Evolutionary conservation across 2,329 filamentous ascomycete species (phyloP).

Genomic region (Calonectria hongkongensis): DNA sequence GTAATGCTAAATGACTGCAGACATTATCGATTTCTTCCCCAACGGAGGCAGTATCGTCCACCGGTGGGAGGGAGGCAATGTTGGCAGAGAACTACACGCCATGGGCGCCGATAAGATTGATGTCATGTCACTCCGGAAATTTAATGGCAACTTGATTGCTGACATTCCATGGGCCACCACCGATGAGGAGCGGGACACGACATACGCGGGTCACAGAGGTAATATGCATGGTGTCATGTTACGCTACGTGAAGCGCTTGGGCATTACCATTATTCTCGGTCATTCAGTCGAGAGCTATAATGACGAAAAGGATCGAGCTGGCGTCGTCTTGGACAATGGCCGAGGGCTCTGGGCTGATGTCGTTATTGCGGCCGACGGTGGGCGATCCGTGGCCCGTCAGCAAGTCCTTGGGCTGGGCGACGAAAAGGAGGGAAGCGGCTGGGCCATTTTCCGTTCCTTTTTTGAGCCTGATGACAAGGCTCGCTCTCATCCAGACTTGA

Average conservation of each 20-base stretch:
- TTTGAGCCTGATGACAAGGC: constrained; percentile 13
- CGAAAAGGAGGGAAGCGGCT: constrained; percentile 22
- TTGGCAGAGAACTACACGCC: constrained; percentile 26
- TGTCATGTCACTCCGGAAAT: constrained; percentile 18
- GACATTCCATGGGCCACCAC: constrained; percentile 27
- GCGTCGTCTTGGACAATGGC: constrained; percentile 13
- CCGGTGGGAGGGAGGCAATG: not conserved
- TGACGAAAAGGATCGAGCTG: constrained; percentile 1
- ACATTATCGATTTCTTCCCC: constrained; percentile 9
- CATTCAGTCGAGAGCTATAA: constrained; percentile 5
- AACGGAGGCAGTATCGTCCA: not conserved
- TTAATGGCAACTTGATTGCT: constrained; percentile 17
- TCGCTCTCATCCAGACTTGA: constrained; percentile 17
- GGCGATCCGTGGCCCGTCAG: constrained; percentile 27
- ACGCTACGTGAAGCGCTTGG: constrained; percentile 21
- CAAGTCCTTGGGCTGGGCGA: constrained; percentile 25
- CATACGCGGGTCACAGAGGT: constrained; percentile 33
- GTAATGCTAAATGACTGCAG: not conserved
- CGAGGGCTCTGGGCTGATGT: constrained; percentile 27
- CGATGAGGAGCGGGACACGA: constrained; percentile 16
- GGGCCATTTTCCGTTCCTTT: constrained; percentile 28
- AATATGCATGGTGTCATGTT: constrained; percentile 28
- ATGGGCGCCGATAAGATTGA: constrained; percentile 23
- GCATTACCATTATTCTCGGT: constrained; percentile 19
- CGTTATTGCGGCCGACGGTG: constrained; percentile 31